A percentile compares a stretch with the other conserved stretches of the same genome.
These are phyloP conservation scores for Malassezia globosa DNA, from an alignment of 1,284 basidiomycete species.

Conservation along the genomic window DNA sequence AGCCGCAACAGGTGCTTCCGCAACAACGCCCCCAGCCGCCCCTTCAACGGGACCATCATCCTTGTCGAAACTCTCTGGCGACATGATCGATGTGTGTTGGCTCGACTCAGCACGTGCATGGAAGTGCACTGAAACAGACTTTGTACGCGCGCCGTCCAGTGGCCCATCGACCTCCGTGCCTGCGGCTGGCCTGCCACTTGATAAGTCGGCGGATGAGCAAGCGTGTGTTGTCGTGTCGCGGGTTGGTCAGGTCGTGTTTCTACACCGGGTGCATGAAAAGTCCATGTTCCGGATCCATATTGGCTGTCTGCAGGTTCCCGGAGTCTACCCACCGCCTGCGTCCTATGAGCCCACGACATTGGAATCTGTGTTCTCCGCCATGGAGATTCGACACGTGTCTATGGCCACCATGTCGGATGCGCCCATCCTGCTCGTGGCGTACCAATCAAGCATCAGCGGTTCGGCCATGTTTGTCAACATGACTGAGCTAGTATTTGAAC, in stretches of 20 bases:
- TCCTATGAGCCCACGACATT: constrained; percentile 4
- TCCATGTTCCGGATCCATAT: constrained; percentile 1
- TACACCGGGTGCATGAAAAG: not conserved
- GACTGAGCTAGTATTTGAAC: constrained; percentile 3
- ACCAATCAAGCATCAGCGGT: not conserved
- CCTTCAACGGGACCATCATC: too few species aligned
- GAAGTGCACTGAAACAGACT: not conserved
- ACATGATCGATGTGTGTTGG: constrained; percentile 1
- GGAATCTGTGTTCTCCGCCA: not conserved
- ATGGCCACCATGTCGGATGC: not conserved
- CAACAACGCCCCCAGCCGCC: too few species aligned
- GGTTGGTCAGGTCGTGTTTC: not conserved
- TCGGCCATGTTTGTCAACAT: not conserved
- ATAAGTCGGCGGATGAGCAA: constrained; percentile 8
- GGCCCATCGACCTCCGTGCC: not conserved
- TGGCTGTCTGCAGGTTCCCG: constrained; percentile 2
- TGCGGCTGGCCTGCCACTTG: not conserved
- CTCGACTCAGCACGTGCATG: constrained; percentile 7
- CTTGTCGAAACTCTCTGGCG: not conserved
- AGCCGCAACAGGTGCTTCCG: too few species aligned
- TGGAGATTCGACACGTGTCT: not conserved
- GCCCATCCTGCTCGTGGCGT: constrained; percentile 6
- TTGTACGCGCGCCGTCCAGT: constrained; percentile 1
- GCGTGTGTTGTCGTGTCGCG: constrained; percentile 1
- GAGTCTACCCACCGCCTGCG: constrained; percentile 9